Evolutionary conservation across 192 early-diverging fungal species (phyloP).

Genomic region (Coemansia sp.): DNA sequence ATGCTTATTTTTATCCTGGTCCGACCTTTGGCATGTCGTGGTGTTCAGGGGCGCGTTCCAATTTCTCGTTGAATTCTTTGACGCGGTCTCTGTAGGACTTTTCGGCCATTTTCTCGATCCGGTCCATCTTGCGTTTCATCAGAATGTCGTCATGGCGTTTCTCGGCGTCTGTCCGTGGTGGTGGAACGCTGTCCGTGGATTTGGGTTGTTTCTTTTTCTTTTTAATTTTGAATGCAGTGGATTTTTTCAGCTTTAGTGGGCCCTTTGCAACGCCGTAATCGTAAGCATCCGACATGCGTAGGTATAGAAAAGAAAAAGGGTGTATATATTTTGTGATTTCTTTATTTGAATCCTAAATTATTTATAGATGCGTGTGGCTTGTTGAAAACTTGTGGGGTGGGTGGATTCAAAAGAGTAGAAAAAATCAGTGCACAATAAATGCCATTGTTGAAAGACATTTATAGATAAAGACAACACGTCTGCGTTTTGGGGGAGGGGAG

Average conservation of each 20-base stretch:
- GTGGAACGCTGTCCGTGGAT: not conserved
- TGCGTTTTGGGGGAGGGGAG: too few species aligned
- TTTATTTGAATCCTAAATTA: too few species aligned
- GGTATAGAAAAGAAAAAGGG: too few species aligned
- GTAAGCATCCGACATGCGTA: conserved; percentile 34
- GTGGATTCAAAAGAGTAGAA: not conserved
- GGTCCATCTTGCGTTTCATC: conserved; percentile 32
- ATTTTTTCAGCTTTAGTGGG: conserved; percentile 34
- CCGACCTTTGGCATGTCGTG: conserved; percentile 60
- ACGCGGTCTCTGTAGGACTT: conserved; percentile 50
- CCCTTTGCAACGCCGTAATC: conserved; percentile 40
- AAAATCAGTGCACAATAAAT: not conserved
- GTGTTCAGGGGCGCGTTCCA: conserved; percentile 60
- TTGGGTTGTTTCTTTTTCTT: conserved; percentile 1
- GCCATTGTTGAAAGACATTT: not conserved
- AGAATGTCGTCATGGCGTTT: conserved; percentile 14
- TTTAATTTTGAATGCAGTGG: conserved; percentile 25
- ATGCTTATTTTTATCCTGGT: conserved; percentile 13
- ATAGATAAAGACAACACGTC: not conserved
- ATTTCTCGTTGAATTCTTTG: conserved; percentile 62
- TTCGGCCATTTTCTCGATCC: conserved; percentile 35
- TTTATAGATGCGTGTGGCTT: not conserved
- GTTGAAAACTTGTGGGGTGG: not conserved
- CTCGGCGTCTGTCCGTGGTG: conserved; percentile 23
- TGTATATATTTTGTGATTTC: too few species aligned